Base-by-base conservation (phyloP, 768 basidiomycete genomes). In the Termitomyces sp. region DNA sequence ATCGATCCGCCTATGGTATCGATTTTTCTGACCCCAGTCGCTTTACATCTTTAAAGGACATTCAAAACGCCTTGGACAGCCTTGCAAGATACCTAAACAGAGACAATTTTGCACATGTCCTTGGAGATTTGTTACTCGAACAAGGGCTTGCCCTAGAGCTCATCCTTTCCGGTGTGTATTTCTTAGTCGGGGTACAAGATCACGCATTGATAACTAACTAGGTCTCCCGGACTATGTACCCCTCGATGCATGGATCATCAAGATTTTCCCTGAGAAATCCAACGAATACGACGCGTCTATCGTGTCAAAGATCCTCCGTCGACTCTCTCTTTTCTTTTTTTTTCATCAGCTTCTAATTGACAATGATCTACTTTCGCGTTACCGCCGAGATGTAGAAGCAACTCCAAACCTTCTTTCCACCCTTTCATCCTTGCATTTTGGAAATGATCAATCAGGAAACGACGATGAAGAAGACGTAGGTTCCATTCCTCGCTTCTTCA, bases 161-260 rank as follows among this genome's bases (percentile, higher is more conserved):
- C 10, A 48, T 70, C 41, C 31, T 72, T 11, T 69, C 68, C 42
- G 53, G 69, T 63, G 57, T 42, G 63, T 62, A 17, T 35, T 54
- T 34, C n/a, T 66, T 17, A 48, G 41, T 27, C 34, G 54, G 35
- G n/a, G 61, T 3, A 43, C 17, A n/a, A 29, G 37, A 38, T n/a
- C 11, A 29, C 11, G 3, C n/a, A 51, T 38, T 19, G 9, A 27
- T 38, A 19, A 4, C 10, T 19, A 12, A 38, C 6, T 31, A 67
- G 64, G 53, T 34, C 56, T 68, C 21, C 45, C 55, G 37, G 50
- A 52, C 21, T 50, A 50, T 23, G 14, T 53, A 21, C 57, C 50
- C 10, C 53, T 75, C 23, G 56, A 62, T 40, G 19, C 34, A 37
- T 70, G 63, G 65, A 70, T 79, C 29, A 17, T 77, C 17, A 59